phyloP scores from a whole-genome alignment of 495 filamentous ascomycete genomes.

The Chaetomidium leptoderma region DNA sequence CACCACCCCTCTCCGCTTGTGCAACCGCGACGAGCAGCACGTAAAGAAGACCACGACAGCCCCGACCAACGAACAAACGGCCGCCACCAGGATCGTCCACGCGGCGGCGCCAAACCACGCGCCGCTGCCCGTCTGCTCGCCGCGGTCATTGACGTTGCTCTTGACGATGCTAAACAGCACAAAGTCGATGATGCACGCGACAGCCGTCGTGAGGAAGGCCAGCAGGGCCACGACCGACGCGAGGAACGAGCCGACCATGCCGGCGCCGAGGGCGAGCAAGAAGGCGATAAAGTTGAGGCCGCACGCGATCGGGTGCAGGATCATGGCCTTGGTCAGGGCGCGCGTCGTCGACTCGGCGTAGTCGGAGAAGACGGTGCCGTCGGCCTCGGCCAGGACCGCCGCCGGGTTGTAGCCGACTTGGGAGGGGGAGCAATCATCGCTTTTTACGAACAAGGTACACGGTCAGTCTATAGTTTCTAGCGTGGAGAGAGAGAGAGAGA shows the following conservation, averaged over 20 bases:
- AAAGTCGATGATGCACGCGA: slow-evolving; percentile 55
- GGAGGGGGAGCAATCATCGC: slow-evolving; percentile 42
- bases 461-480: too few species aligned
- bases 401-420: slow-evolving; percentile 53
- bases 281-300: slow-evolving; percentile 57
- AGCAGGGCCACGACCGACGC: slow-evolving; percentile 46
- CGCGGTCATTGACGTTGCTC: slow-evolving; percentile 45
- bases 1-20: slow-evolving; percentile 17
- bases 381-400: slow-evolving; percentile 36
- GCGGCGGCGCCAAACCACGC: slow-evolving; percentile 47
- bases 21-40: slow-evolving; percentile 47
- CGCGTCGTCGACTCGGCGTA: slow-evolving; percentile 41
- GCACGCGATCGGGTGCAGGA: slow-evolving; percentile 58
- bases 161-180: slow-evolving; percentile 50
- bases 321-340: slow-evolving; percentile 52
- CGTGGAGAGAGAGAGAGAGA: not conserved
- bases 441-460: slow-evolving; percentile 19
- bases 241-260: slow-evolving; percentile 49
- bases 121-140: slow-evolving; percentile 20
- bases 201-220: slow-evolving; percentile 52
- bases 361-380: slow-evolving; percentile 40
- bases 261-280: slow-evolving; percentile 50
- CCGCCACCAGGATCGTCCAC: slow-evolving; percentile 50
- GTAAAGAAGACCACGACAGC: slow-evolving; percentile 55
- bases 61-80: slow-evolving; percentile 49